These are phyloP conservation scores for Pogostemon cablin DNA, from an alignment of 257 asterid genomes.

Conservation along the genomic window DNA sequence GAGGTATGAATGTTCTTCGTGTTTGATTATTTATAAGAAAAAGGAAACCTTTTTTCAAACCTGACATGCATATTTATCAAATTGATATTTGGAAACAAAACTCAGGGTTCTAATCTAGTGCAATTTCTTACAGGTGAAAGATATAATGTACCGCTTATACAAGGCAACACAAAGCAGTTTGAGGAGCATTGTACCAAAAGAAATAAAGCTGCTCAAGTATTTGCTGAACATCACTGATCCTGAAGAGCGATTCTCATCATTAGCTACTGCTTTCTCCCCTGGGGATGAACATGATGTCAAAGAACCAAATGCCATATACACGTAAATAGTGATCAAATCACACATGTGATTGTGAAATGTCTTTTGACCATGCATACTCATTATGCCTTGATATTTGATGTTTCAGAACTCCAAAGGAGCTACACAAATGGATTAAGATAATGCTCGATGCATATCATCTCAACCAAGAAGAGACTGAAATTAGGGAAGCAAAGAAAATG, in stretches of 20 bases:
- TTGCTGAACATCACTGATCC: slow-evolving; percentile 87
- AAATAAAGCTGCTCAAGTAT: slow-evolving; percentile 79
- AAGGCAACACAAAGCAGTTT: slow-evolving; percentile 84
- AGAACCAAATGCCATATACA: slow-evolving; percentile 73
- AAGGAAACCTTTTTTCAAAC: not conserved
- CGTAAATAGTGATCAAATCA: slow-evolving; percentile 38
- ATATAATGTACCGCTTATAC: slow-evolving; percentile 81
- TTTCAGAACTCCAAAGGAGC: slow-evolving; percentile 86
- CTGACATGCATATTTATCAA: slow-evolving; percentile 2
- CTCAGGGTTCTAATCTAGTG: not conserved
- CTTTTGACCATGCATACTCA: not conserved
- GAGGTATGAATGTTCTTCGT: slow-evolving; percentile 54
- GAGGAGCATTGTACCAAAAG: slow-evolving; percentile 85
- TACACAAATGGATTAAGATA: slow-evolving; percentile 87
- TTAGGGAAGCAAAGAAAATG: slow-evolving; percentile 83
- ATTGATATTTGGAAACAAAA: not conserved
- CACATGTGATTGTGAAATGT: not conserved
- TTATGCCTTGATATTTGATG: slow-evolving; percentile 3
- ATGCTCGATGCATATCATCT: slow-evolving; percentile 94
- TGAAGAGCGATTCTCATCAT: slow-evolving; percentile 90
- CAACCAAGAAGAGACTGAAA: slow-evolving; percentile 80
- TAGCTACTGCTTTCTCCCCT: slow-evolving; percentile 91
- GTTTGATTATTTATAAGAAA: not conserved
- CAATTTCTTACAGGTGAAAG: slow-evolving; percentile 65
- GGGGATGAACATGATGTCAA: slow-evolving; percentile 68